Percentiles rank a stretch among this genome's conserved stretches.
phyloP scores from a whole-genome alignment of 2,329 filamentous ascomycete genomes.

The Aspergillus sp. region DNA sequence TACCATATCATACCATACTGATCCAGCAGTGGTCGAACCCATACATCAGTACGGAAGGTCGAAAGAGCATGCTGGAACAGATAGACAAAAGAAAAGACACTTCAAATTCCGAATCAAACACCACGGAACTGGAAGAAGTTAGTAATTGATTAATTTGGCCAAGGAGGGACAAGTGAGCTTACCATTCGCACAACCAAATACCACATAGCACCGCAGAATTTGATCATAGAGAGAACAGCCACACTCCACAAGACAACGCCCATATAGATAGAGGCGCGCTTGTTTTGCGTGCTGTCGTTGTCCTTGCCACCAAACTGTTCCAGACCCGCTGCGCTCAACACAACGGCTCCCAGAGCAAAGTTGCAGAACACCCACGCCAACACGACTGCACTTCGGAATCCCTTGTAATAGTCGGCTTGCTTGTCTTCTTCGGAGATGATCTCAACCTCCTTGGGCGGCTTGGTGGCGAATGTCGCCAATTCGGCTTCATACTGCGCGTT shows the following conservation, averaged over 20 bases:
- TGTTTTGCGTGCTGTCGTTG: conserved; percentile 41
- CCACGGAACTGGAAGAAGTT: conserved; percentile 46
- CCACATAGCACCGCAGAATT: conserved; percentile 84
- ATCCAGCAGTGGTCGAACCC: conserved; percentile 25
- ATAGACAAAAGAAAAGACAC: background rate
- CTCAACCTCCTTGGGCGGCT: conserved; percentile 64
- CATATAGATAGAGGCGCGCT: conserved; percentile 76
- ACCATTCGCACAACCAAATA: conserved; percentile 89
- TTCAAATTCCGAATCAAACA: conserved; percentile 29
- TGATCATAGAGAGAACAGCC: conserved; percentile 75
- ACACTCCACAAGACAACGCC: conserved; percentile 84
- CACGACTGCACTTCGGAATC: conserved; percentile 87
- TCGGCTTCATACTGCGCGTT: conserved; percentile 94
- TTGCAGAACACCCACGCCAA: conserved; percentile 96
- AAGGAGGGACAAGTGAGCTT: conserved; percentile 36
- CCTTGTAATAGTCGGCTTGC: conserved; percentile 98
- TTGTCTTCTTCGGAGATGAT: conserved; percentile 58
- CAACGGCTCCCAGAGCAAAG: conserved; percentile 78
- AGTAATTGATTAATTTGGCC: conserved; percentile 10
- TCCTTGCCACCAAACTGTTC: conserved; percentile 55
- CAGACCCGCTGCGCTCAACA: conserved; percentile 79
- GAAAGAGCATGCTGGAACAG: conserved; percentile 9
- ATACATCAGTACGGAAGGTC: conserved; percentile 14
- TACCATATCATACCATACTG: conserved; percentile 21
- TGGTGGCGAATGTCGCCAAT: conserved; percentile 66